phyloP scores from a whole-genome alignment of 768 basidiomycete species.

The Phylloporus sp. region DNA sequence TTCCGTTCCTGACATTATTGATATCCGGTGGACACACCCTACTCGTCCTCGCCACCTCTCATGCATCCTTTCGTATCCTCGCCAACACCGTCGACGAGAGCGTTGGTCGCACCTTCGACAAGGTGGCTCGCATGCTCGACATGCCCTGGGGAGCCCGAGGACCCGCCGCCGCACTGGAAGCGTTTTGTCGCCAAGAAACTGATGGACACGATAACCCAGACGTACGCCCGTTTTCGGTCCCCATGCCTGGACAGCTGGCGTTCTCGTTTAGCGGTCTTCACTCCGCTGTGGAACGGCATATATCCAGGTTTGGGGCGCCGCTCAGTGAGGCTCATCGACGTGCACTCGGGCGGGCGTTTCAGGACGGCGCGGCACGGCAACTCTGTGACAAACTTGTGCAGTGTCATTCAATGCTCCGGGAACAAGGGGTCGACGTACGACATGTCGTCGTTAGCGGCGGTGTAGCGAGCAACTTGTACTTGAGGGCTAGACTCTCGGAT shows the following conservation, averaged over 20 bases:
- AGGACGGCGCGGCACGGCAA: slow-evolving; percentile 64
- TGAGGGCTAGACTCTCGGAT: slow-evolving; percentile 46
- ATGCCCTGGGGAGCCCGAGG: slow-evolving; percentile 61
- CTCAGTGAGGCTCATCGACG: slow-evolving; percentile 26
- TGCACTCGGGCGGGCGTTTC: slow-evolving; percentile 66
- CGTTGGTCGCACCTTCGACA: slow-evolving; percentile 80
- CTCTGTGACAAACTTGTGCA: slow-evolving; percentile 64
- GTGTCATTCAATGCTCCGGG: slow-evolving; percentile 36
- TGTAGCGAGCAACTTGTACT: slow-evolving; percentile 79
- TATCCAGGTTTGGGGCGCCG: slow-evolving; percentile 37
- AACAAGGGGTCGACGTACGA: slow-evolving; percentile 42
- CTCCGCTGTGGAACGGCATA: slow-evolving; percentile 58
- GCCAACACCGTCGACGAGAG: slow-evolving; percentile 72
- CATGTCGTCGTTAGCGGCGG: slow-evolving; percentile 86
- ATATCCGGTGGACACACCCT: slow-evolving; percentile 95
- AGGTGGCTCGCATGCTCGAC: slow-evolving; percentile 64
- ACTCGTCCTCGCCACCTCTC: slow-evolving; percentile 66
- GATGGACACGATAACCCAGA: slow-evolving; percentile 23
- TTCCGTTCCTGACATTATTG: slow-evolving; percentile 85
- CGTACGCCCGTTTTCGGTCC: slow-evolving; percentile 40
- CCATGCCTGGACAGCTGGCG: slow-evolving; percentile 48
- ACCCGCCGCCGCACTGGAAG: slow-evolving; percentile 78
- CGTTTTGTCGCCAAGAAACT: slow-evolving; percentile 44
- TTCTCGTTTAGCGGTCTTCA: slow-evolving; percentile 84
- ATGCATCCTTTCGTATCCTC: slow-evolving; percentile 57